Evolutionary conservation across 257 asterid species (phyloP).

Genomic region (Penstemon barbatus): DNA sequence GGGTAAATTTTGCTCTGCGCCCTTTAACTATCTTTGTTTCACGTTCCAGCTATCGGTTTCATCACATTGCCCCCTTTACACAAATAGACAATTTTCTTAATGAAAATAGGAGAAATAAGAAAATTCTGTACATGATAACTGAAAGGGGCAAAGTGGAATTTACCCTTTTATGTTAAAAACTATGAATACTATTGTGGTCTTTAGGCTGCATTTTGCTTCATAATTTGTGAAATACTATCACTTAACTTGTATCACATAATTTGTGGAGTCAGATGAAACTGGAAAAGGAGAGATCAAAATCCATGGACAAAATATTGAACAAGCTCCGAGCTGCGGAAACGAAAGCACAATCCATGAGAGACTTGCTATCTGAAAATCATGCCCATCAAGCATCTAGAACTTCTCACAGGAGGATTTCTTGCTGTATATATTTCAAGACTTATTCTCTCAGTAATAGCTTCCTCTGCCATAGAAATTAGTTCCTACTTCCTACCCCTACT

Average conservation of each 20-base stretch:
- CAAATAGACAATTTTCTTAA: no score
- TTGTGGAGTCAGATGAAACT: constrained; percentile 59
- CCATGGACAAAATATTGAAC: constrained; percentile 68
- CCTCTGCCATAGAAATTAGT: constrained; percentile 32
- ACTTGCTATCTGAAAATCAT: constrained; percentile 34
- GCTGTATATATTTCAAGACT: constrained; percentile 34
- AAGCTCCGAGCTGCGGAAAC: constrained; percentile 52
- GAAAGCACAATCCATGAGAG: constrained; percentile 67
- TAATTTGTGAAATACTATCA: no score
- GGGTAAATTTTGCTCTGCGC: no score
- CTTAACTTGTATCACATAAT: background rate
- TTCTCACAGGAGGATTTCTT: constrained; percentile 24
- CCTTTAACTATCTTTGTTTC: no score
- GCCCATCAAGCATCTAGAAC: constrained; percentile 30
- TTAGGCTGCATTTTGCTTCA: no score
- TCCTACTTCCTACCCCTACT: background rate
- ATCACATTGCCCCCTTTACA: no score
- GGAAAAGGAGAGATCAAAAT: constrained; percentile 65
- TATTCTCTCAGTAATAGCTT: constrained; percentile 42
- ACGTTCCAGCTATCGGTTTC: no score
- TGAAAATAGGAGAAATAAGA: no score
- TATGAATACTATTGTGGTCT: no score
- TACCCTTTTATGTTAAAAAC: no score
- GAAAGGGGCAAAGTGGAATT: no score
- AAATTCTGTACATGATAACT: no score